Conservation (phyloP, 1,284 basidiomycete genomes). For the Ceratobasidium sp. region DNA sequence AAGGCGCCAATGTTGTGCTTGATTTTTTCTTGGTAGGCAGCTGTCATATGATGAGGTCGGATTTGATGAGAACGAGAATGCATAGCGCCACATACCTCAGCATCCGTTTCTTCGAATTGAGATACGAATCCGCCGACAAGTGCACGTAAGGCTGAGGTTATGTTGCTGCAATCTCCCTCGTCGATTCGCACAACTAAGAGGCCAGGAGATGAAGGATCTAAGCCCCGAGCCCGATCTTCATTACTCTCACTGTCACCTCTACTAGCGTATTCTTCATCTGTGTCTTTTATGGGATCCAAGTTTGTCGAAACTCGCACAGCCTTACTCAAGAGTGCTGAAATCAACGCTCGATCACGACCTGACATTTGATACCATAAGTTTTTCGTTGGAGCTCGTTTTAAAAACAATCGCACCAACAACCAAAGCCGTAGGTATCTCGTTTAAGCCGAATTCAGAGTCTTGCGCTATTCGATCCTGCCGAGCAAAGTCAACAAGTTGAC, state of each 20-base stretch:
- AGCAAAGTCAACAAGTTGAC: slow-evolving; percentile 17
- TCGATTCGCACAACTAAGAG: slow-evolving; percentile 14
- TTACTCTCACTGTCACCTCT: neutral
- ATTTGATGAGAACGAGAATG: neutral
- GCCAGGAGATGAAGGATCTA: neutral
- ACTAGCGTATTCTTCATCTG: neutral
- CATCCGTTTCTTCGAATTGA: slow-evolving; percentile 19
- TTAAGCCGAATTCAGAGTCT: slow-evolving; percentile 29
- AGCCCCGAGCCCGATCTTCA: neutral
- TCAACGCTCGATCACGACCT: slow-evolving; percentile 38
- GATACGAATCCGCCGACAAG: slow-evolving; percentile 24
- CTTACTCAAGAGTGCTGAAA: slow-evolving; percentile 21
- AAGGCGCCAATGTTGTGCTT: slow-evolving; percentile 21
- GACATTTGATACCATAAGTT: neutral
- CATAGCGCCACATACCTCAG: slow-evolving; percentile 4
- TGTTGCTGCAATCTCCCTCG: slow-evolving; percentile 33
- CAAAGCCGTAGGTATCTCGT: slow-evolving; percentile 32
- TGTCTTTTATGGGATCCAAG: neutral
- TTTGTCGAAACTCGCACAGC: slow-evolving; percentile 3
- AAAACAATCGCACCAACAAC: slow-evolving; percentile 13
- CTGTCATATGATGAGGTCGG: neutral
- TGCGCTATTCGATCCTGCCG: neutral
- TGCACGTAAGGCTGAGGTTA: slow-evolving; percentile 12
- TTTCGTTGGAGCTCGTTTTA: neutral
- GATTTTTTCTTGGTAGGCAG: neutral